A percentile compares a stretch with the other conserved stretches of the same genome.
Evolutionary conservation across 2,329 filamentous ascomycete genomes (phyloP).

Genomic region (Trichoderma brevicompactum): DNA sequence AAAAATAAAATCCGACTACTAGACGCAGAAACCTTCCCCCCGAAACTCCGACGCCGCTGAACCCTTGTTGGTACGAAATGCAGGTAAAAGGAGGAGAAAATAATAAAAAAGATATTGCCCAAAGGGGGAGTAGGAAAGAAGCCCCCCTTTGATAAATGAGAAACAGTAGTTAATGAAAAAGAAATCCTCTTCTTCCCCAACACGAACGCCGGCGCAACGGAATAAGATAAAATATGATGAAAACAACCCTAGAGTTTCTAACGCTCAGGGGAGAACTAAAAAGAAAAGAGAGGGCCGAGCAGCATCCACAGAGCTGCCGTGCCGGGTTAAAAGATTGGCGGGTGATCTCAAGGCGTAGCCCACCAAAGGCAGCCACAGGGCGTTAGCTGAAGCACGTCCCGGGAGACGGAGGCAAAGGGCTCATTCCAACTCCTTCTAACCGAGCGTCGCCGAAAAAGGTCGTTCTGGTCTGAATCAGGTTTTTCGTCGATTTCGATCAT

Average conservation of each 20-base stretch:
- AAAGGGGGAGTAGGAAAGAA: background rate
- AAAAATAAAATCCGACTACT: too few relatives aligned
- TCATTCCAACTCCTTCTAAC: slow-evolving; percentile 9
- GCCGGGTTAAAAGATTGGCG: background rate
- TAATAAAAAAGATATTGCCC: background rate
- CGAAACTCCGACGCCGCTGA: background rate
- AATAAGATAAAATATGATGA: background rate
- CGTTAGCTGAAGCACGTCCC: slow-evolving; percentile 47
- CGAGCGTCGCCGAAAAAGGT: background rate
- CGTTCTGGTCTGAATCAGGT: slow-evolving; percentile 17
- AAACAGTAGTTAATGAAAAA: background rate
- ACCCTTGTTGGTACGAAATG: background rate
- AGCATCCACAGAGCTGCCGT: background rate
- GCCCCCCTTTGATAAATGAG: background rate
- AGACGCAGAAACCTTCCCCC: background rate
- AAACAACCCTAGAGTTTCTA: background rate
- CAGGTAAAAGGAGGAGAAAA: background rate
- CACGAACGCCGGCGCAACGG: background rate
- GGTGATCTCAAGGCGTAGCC: slow-evolving; percentile 37
- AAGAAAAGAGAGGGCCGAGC: background rate
- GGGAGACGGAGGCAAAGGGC: slow-evolving; percentile 20
- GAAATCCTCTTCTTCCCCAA: background rate
- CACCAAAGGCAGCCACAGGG: slow-evolving; percentile 61
- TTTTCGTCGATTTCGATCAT: slow-evolving; percentile 46
- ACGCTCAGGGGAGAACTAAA: background rate